Evolutionary conservation across 1,139 yeast species (phyloP), one percentile per base, ranked within the genome.

Genomic region (Suhomyces ambrosiae): DNA sequence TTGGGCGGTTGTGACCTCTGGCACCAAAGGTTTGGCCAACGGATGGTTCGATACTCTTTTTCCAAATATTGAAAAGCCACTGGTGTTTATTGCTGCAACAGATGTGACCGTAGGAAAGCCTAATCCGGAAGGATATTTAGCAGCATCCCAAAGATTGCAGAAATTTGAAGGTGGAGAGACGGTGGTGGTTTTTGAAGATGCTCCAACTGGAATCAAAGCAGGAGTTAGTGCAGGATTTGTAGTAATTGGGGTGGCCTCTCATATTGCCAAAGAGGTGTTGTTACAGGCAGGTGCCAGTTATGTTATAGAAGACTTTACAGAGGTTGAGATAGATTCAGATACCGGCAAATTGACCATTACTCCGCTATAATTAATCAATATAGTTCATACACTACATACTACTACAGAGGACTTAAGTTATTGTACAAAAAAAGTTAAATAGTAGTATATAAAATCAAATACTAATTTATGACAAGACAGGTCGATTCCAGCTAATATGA

Each of bases 1-100:
- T 10, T 54, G 58, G 60, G 58, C 53, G 0, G 49, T 54, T 13
- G 52, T 55, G 3, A 55, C 60, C 5, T 53, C 58, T 1, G 60
- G 57, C 3, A 54, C 58, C 5, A 21, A 33, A 2, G 37, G 39
- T 2, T 48, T 53, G 32, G 58, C 57, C 2, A 44, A 47, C 33
- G 50, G 50, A 4, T 54, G 58, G 58, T 50, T 48, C 23, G 44
- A 38, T 5, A 43, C 28, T 3, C 32, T 53, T 17, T 53, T 52
- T 23, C 21, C 38, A 5, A 18, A 23, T 7, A 18, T 42, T 8
- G 24, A 29, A 3, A 40, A 40, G 19, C 58, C 60, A 0, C 24
- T 32, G 27, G 53, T 52, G 17, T 55, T 53, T 27, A 44, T 55
- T n/a, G 53, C 58, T 17, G 60, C 58, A 6, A 41, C 47, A 33